A percentile compares a stretch with the other conserved stretches of the same genome.
Evolutionary conservation across 345 rosid species (phyloP).

Genomic region (Excoecaria agallocha): DNA sequence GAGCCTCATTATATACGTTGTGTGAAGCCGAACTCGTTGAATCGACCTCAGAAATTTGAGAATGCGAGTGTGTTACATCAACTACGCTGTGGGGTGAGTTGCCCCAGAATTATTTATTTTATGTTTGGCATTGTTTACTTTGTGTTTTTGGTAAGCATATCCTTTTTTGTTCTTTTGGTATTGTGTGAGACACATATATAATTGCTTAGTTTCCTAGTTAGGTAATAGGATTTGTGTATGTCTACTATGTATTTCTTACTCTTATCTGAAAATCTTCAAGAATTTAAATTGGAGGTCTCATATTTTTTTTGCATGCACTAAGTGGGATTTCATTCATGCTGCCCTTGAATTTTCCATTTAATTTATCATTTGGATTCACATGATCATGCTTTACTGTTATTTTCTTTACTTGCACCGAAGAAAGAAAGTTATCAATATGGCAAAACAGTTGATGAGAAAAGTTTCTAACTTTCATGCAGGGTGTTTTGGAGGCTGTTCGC

Average conservation of each 20-base stretch:
- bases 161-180: neutral
- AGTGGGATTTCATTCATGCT: neutral
- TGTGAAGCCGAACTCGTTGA: slow-evolving; percentile 93
- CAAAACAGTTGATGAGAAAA: neutral
- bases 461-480: slow-evolving; percentile 51
- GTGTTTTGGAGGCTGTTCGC: slow-evolving; percentile 97
- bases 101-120: neutral
- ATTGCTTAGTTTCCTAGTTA: no score
- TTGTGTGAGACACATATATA: neutral
- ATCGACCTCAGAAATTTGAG: slow-evolving; percentile 87
- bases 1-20: slow-evolving; percentile 99
- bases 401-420: neutral
- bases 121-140: slow-evolving; percentile 5
- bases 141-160: neutral
- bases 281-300: neutral
- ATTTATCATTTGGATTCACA: neutral
- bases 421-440: neutral
- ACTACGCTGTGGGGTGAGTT: slow-evolving; percentile 94
- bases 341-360: neutral
- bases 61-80: slow-evolving; percentile 82
- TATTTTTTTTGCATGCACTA: neutral
- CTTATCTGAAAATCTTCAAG: no score
- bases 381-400: neutral
- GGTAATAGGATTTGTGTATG: no score
- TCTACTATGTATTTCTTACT: no score